These are phyloP conservation scores for Phytophthora ohioensis DNA, from an alignment of 352 stramenopile genomes.

Conservation along the genomic window DNA sequence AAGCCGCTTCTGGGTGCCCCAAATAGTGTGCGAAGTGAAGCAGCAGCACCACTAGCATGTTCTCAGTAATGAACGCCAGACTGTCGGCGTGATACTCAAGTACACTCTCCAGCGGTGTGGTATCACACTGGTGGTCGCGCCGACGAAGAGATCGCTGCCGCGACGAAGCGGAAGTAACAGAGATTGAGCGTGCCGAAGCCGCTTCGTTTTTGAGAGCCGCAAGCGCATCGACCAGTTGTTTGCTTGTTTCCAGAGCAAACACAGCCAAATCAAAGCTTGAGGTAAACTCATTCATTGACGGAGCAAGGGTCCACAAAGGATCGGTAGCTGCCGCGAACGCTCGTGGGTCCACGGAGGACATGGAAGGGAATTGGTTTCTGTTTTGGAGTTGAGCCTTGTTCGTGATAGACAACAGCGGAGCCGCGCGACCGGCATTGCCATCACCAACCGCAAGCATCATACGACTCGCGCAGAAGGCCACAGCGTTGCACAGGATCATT, in stretches of 20 bases:
- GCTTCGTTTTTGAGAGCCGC: constrained; percentile 28
- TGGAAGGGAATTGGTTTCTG: constrained; percentile 52
- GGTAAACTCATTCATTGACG: constrained; percentile 69
- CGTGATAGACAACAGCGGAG: constrained; percentile 57
- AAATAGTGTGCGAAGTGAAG: constrained; percentile 79
- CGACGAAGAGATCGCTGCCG: constrained; percentile 35
- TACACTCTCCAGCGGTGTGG: constrained; percentile 55
- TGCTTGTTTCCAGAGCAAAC: constrained; percentile 57
- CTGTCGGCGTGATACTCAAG: constrained; percentile 84
- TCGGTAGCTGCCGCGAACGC: constrained; percentile 66
- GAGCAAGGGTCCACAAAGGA: constrained; percentile 66
- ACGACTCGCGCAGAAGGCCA: constrained; percentile 75
- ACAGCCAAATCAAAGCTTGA: constrained; percentile 61
- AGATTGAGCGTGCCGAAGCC: constrained; percentile 22
- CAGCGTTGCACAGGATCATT: constrained; percentile 84
- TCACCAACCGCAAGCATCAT: constrained; percentile 74
- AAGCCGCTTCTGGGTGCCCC: constrained; percentile 40
- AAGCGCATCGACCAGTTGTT: constrained; percentile 50
- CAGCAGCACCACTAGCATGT: constrained; percentile 76
- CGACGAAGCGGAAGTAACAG: constrained; percentile 31
- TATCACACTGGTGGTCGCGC: constrained; percentile 52
- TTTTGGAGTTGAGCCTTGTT: constrained; percentile 47
- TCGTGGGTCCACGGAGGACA: constrained; percentile 60
- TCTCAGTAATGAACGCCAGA: constrained; percentile 79
- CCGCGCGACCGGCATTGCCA: constrained; percentile 38